Evolutionary conservation across 2,329 filamentous ascomycete genomes (phyloP), one percentile per base, ranked within the genome.

Genomic region (Ambrosiella beaveri): DNA sequence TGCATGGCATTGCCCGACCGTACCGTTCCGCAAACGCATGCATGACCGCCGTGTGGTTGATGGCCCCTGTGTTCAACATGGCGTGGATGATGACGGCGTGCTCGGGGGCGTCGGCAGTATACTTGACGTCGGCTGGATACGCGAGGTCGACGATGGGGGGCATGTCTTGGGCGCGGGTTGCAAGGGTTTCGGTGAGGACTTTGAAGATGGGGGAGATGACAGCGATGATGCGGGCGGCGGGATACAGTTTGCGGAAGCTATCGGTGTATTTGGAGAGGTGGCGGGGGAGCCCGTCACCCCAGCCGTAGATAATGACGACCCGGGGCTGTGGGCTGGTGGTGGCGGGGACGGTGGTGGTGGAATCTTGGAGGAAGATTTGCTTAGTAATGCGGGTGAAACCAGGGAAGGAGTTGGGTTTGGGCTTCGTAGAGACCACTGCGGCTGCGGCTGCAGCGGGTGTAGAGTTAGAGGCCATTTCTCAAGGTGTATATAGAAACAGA

Each of bases 61-160:
- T 77, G 13, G 72, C 75, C 12, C 79, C 79, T 0, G 77, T 79
- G 65, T 80, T 81, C 61, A 77, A 81, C 72, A 81, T 78, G 62
- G 69, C 68, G 58, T 81, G 78, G 1, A 77, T 64, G 15, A 80
- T 66, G 11, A 81, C 67, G 4, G 63, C 61, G 1, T 71, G 67
- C 53, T 66, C 65, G 47, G 51, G 47, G 17, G 66, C 60, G 7
- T 65, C 59, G 19, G 63, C 63, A 4, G 60, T 36, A 41, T 57
- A 59, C 12, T 65, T 9, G 12, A 56, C 38, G 44, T 51, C 47
- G 1, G 59, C 51, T 7, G 59, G 62, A 57, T 71, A 73, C 27
- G 70, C 64, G 27, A 68, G 68, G 52, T 74, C 66, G 39, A 76
- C 62, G 40, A 77, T 66, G 9, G 71, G 74, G 41, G 69, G 63